Conservation (phyloP, 768 basidiomycete species). For the Boletus sp. region DNA sequence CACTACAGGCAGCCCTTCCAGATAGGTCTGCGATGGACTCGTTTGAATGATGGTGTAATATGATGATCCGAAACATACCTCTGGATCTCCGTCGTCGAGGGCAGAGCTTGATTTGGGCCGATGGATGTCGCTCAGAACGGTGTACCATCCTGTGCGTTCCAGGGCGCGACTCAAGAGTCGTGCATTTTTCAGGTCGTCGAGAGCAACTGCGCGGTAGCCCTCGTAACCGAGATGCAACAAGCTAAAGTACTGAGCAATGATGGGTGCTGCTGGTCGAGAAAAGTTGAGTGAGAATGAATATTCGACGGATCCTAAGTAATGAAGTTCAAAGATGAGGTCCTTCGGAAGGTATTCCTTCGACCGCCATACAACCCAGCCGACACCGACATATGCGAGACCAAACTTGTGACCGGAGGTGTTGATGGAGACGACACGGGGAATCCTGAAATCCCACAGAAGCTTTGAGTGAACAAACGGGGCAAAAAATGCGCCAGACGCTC, state of each 20-base stretch:
- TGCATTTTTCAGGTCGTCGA: conserved; percentile 55
- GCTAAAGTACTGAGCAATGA: conserved; percentile 62
- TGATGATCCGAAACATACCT: conserved; percentile 38
- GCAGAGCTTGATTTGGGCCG: conserved; percentile 31
- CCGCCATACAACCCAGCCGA: conserved; percentile 68
- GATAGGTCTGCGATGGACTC: conserved; percentile 35
- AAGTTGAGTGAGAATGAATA: conserved; percentile 72
- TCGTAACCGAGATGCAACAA: conserved; percentile 59
- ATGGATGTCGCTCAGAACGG: conserved; percentile 56
- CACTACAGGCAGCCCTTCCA: conserved; percentile 51
- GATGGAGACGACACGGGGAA: conserved; percentile 58
- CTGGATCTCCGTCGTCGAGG: conserved; percentile 51
- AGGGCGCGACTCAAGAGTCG: conserved; percentile 63
- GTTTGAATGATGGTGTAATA: neutral
- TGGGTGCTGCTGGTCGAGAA: conserved; percentile 58
- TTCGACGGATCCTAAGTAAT: conserved; percentile 56
- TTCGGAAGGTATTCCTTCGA: conserved; percentile 55
- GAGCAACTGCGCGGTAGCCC: conserved; percentile 46
- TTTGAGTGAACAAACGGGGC: conserved; percentile 59
- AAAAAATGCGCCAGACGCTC: conserved; percentile 58
- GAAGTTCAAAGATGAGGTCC: conserved; percentile 64
- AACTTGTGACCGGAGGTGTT: conserved; percentile 64
- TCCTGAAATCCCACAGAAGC: conserved; percentile 56
- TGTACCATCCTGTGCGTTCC: conserved; percentile 51
- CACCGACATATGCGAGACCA: conserved; percentile 51